phyloP scores from a whole-genome alignment of 805 yeast species.

The Citeromyces matritensis region DNA sequence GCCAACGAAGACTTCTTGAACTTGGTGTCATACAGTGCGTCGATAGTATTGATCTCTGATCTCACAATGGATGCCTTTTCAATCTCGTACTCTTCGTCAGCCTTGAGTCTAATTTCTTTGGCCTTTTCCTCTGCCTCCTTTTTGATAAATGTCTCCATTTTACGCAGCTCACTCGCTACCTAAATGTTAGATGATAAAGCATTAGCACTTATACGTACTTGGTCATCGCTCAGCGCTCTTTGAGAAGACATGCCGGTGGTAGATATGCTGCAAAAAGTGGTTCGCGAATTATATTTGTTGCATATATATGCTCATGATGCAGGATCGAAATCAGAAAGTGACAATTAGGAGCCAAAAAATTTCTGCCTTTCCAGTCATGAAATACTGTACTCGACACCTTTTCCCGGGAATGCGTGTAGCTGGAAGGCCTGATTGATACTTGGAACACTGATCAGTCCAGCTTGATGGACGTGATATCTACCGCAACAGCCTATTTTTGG shows the following conservation, averaged over 20 bases:
- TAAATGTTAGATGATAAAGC: slow-evolving; percentile 14
- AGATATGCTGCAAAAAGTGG: no score
- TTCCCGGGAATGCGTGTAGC: no score
- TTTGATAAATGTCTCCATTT: slow-evolving; percentile 97
- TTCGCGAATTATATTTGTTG: no score
- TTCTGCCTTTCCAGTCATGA: no score
- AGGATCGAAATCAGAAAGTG: no score
- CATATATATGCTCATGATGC: no score
- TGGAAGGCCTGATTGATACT: no score
- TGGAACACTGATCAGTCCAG: no score
- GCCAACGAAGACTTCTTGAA: slow-evolving; percentile 84
- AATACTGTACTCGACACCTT: no score
- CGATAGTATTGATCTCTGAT: slow-evolving; percentile 81
- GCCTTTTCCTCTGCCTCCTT: slow-evolving; percentile 99
- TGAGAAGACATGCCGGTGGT: slow-evolving; percentile 2
- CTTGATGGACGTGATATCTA: no score
- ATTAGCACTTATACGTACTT: slow-evolving; percentile 18
- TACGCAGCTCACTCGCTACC: slow-evolving; percentile 91
- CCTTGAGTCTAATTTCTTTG: slow-evolving; percentile 86
- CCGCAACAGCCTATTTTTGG: no score
- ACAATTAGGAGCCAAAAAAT: no score
- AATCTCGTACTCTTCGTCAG: slow-evolving; percentile 97
- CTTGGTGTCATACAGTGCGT: slow-evolving; percentile 62
- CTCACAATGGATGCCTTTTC: slow-evolving; percentile 94
- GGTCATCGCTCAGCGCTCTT: slow-evolving; percentile 26